These are phyloP conservation scores for Acrocalymma vagum DNA, from an alignment of 2,329 filamentous ascomycete genomes.

Conservation along the genomic window DNA sequence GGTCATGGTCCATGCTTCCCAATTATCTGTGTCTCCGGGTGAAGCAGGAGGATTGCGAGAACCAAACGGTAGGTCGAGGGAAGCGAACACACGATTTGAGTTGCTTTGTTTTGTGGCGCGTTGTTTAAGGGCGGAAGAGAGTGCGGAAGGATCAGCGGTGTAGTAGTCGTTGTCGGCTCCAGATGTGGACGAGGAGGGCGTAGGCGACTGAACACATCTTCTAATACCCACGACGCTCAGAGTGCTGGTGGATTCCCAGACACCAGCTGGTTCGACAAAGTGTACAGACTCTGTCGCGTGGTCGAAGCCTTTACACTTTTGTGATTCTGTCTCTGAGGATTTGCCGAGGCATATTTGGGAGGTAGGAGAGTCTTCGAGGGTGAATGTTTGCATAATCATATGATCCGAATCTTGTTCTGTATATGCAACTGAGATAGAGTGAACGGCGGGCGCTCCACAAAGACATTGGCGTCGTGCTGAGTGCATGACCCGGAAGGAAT, in stretches of 20 bases:
- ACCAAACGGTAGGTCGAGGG: slow-evolving; percentile 14
- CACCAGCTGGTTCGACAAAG: slow-evolving; percentile 68
- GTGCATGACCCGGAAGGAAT: slow-evolving; percentile 69
- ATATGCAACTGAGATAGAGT: slow-evolving; percentile 72
- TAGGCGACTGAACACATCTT: slow-evolving; percentile 48
- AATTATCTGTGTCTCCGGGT: slow-evolving; percentile 46
- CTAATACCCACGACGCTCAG: slow-evolving; percentile 72
- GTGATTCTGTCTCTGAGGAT: slow-evolving; percentile 38
- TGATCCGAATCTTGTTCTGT: slow-evolving; percentile 66
- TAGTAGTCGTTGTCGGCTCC: slow-evolving; percentile 28
- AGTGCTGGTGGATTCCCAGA: slow-evolving; percentile 69
- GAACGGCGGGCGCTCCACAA: slow-evolving; percentile 65
- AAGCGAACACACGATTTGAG: slow-evolving; percentile 8
- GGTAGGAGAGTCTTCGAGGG: slow-evolving; percentile 61
- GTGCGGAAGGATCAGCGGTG: slow-evolving; percentile 16
- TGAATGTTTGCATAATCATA: slow-evolving; percentile 71
- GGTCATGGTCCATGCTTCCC: slow-evolving; percentile 65
- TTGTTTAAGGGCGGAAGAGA: slow-evolving; percentile 37
- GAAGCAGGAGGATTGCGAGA: slow-evolving; percentile 7
- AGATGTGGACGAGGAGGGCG: slow-evolving; percentile 37
- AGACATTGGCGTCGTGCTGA: slow-evolving; percentile 60
- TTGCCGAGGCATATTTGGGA: slow-evolving; percentile 65
- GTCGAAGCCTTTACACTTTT: slow-evolving; percentile 45
- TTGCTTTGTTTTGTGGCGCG: slow-evolving; percentile 28
- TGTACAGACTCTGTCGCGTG: slow-evolving; percentile 60